These are phyloP conservation scores for Leccinum disarticulatum DNA, from an alignment of 768 basidiomycete genomes.

Conservation along the genomic window DNA sequence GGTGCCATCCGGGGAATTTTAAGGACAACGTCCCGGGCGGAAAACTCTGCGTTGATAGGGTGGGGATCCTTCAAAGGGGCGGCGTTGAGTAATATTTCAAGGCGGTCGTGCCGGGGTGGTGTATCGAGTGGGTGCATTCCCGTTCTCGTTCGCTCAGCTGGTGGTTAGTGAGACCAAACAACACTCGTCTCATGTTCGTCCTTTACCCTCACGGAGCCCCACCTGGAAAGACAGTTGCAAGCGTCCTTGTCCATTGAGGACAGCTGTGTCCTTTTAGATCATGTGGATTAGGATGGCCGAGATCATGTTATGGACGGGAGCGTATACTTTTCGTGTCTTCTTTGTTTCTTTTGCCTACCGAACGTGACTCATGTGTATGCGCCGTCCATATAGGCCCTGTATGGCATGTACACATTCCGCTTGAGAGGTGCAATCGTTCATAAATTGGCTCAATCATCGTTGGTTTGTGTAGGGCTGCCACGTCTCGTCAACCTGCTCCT, in stretches of 20 bases:
- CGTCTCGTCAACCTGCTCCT: constrained; percentile 23
- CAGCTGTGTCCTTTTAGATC: constrained; percentile 15
- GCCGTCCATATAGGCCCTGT: background rate
- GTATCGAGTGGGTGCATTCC: background rate
- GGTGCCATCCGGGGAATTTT: background rate
- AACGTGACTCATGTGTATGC: background rate
- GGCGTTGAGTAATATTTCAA: background rate
- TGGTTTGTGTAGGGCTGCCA: constrained; percentile 5
- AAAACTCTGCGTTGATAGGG: background rate
- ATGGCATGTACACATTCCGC: constrained; percentile 7
- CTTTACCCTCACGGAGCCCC: too few species aligned
- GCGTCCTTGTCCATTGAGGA: too few species aligned
- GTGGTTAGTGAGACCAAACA: too few species aligned
- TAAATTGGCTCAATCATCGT: background rate
- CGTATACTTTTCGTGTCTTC: constrained; percentile 22
- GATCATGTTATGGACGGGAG: too few species aligned
- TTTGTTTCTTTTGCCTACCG: background rate
- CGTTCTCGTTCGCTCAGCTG: background rate
- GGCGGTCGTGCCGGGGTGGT: background rate
- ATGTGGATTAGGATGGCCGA: constrained; percentile 29
- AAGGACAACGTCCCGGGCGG: background rate
- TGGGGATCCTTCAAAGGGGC: background rate
- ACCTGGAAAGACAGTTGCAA: too few species aligned
- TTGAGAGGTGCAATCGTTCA: background rate
- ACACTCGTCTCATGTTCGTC: too few species aligned